Evolutionary conservation across 805 yeast genomes (phyloP).

Genomic region (Komagataella populi): DNA sequence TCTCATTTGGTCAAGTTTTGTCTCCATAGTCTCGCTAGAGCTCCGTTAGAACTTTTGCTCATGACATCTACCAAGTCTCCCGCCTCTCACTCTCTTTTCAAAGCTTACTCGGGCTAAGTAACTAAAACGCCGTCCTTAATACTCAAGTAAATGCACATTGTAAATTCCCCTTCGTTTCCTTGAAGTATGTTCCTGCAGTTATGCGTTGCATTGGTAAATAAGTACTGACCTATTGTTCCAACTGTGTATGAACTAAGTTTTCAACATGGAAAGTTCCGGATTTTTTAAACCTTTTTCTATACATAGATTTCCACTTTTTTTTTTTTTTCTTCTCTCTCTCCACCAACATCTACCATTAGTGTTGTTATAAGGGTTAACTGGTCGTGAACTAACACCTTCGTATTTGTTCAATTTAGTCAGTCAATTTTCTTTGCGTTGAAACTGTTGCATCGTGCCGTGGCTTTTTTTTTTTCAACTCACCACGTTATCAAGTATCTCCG

Average conservation of each 20-base stretch:
- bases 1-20: too few species aligned
- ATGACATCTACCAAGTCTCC: too few species aligned
- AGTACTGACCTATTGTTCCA: not conserved
- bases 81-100: too few species aligned
- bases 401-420: not conserved
- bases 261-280: not conserved
- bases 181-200: not conserved
- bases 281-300: not conserved
- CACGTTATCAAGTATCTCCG: not conserved
- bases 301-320: not conserved
- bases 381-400: not conserved
- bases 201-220: not conserved
- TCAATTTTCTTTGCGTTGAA: not conserved
- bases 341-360: not conserved
- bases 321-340: not conserved
- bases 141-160: not conserved
- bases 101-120: too few species aligned
- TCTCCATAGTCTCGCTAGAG: too few species aligned
- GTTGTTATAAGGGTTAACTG: not conserved
- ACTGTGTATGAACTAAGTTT: not conserved
- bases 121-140: not conserved
- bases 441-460: not conserved
- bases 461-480: not conserved
- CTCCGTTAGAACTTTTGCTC: too few species aligned
- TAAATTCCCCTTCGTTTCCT: not conserved